These are phyloP conservation scores for Epichloe bromicola DNA, from an alignment of 2,329 filamentous ascomycete genomes.

Conservation along the genomic window DNA sequence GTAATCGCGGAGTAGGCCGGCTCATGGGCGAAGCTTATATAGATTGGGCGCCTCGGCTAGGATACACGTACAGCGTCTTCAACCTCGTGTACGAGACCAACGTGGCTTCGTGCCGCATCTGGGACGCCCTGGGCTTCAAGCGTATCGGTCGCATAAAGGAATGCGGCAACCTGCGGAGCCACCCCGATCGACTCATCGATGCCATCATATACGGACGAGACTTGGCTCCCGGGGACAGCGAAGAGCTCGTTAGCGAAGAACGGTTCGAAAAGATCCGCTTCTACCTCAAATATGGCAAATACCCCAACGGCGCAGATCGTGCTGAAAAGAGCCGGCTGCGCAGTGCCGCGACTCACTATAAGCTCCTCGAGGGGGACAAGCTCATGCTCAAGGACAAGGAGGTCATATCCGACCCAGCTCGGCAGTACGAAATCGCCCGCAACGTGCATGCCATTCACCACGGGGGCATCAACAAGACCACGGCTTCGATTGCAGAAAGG, in stretches of 20 bases:
- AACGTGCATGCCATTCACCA: constrained; percentile 63
- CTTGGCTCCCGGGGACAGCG: constrained; percentile 44
- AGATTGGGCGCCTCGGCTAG: constrained; percentile 66
- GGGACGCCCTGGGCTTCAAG: constrained; percentile 88
- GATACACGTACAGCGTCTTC: constrained; percentile 87
- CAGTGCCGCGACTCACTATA: constrained; percentile 91
- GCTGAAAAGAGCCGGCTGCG: constrained; percentile 91
- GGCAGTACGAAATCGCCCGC: constrained; percentile 81
- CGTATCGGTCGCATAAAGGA: constrained; percentile 73
- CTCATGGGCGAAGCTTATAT: constrained; percentile 67
- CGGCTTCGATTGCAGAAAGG: constrained; percentile 80
- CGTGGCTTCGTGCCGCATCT: constrained; percentile 77
- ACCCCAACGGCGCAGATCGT: constrained; percentile 83
- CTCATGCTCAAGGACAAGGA: constrained; percentile 97
- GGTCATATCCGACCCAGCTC: constrained; percentile 79
- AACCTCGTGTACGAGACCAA: constrained; percentile 93
- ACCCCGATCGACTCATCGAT: constrained; percentile 56
- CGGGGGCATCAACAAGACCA: constrained; percentile 96
- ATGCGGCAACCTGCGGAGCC: constrained; percentile 55
- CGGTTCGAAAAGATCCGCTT: constrained; percentile 98
- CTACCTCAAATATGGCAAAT: constrained; percentile 89
- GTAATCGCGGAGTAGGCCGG: constrained; percentile 61
- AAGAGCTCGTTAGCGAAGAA: constrained; percentile 84
- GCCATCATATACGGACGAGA: constrained; percentile 68
- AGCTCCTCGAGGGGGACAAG: constrained; percentile 61